phyloP scores from a whole-genome alignment of 306 rosid species.

The Cicer pinnatifidum region DNA sequence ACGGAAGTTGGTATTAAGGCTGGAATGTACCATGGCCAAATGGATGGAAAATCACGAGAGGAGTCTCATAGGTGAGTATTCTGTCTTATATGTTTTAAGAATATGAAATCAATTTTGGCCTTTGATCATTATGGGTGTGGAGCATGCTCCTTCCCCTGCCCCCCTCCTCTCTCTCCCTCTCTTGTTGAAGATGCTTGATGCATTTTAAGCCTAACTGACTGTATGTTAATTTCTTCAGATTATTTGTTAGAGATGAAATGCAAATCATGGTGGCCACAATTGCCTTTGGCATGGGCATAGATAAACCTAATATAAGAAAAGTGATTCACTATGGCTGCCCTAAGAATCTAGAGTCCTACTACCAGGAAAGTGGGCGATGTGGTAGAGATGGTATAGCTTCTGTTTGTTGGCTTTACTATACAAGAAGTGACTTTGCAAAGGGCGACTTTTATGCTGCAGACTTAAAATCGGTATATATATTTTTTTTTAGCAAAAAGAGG shows the following conservation, averaged over 20 bases:
- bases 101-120: conserved; percentile 35
- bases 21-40: conserved; percentile 85
- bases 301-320: conserved; percentile 87
- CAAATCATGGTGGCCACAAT: conserved; percentile 91
- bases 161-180: conserved; percentile 9
- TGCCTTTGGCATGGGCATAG: conserved; percentile 98
- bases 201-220: conserved; percentile 30
- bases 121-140: conserved; percentile 36
- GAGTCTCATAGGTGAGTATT: conserved; percentile 80
- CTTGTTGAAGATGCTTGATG: conserved; percentile 36
- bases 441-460: conserved; percentile 71
- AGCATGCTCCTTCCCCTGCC: conserved; percentile 29
- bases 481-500: conserved; percentile 21
- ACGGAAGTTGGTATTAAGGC: conserved; percentile 66
- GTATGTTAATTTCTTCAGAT: conserved; percentile 53
- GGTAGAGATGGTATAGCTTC: conserved; percentile 95
- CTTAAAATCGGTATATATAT: conserved; percentile 57
- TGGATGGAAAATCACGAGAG: conserved; percentile 70
- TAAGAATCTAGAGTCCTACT: conserved; percentile 83
- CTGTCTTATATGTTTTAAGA: conserved; percentile 41
- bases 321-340: conserved; percentile 97
- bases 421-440: conserved; percentile 79
- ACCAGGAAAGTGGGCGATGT: conserved; percentile 94
- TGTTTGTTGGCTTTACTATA: conserved; percentile 91
- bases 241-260: conserved; percentile 80